Evolutionary conservation across 2,329 filamentous ascomycete genomes (phyloP), one percentile per base, ranked within the genome.

Genomic region (Fusarium pilosicola): DNA sequence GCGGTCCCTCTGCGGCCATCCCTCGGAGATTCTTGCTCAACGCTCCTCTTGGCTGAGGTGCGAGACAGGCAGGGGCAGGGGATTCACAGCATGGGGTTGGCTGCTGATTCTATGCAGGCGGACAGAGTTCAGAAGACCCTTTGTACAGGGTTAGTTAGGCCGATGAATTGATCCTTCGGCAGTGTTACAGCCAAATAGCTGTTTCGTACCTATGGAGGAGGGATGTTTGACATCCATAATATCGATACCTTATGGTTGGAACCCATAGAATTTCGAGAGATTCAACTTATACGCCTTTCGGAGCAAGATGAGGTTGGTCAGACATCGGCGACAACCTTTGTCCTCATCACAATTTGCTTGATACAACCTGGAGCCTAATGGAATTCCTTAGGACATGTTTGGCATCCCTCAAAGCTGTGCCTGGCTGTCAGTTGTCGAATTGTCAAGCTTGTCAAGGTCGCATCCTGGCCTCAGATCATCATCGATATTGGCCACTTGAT

Each of bases 401-500:
- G 48, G 28, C 32, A 60, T 58, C 45, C 39, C 39, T 67, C 44
- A 46, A 67, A 24, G 45, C 48, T 73, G 71, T 73, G 48, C 67
- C 55, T 66, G 59, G 30, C 41, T 54, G 63, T 57, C 48, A 42
- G 30, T 58, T 49, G 55, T 48, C 55, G 39, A 26, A 44, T 51
- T 61, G 45, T 61, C 32, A 66, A 58, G 55, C 41, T 38, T 67
- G 54, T 71, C 66, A 68, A 71, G 66, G 66, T 54, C 71, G 45
- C 62, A 74, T 73, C 71, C 67, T 71, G 49, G 71, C 62, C 63
- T 74, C 71, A 61, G 71, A 74, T 73, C 71, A 71, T 70, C 49
- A 59, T 68, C 62, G 57, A 71, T 62, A 65, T 68, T 71, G 45
- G 66, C 51, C 68, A 69, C 61, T 59, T 49, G 67, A 63, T 62